Evolutionary conservation across 177 flowering plant genomes (phyloP).

Genomic region (Vitis hybrid): DNA sequence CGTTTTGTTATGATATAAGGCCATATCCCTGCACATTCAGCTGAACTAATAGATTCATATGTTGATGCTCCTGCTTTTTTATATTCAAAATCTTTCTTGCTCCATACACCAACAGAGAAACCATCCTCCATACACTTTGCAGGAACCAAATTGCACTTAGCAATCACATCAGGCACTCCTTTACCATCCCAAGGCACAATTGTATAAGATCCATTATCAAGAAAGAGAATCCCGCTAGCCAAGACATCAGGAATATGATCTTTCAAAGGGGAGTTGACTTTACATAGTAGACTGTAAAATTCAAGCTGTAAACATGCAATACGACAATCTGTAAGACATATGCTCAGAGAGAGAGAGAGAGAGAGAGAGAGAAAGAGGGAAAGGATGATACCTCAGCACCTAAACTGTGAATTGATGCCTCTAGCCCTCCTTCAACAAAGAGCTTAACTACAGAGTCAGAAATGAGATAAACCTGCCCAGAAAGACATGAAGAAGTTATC

Average conservation of each 20-base stretch:
- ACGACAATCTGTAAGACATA: background rate
- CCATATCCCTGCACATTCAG: conserved; percentile 48
- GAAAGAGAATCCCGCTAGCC: conserved; percentile 71
- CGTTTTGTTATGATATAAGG: conserved; percentile 79
- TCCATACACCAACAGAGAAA: conserved; percentile 77
- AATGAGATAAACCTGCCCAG: conserved; percentile 70
- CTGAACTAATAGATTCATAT: conserved; percentile 25
- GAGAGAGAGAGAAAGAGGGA: background rate
- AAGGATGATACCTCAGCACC: conserved; percentile 72
- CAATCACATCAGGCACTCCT: conserved; percentile 66
- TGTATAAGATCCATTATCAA: conserved; percentile 58
- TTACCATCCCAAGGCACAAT: conserved; percentile 81
- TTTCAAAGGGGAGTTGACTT: conserved; percentile 62
- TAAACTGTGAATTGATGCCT: conserved; percentile 68
- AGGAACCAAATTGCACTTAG: conserved; percentile 30
- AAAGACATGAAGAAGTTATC: background rate
- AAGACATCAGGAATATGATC: conserved; percentile 74
- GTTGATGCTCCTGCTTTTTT: conserved; percentile 41
- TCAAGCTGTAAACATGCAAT: conserved; percentile 66
- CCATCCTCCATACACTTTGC: conserved; percentile 26
- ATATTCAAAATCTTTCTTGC: conserved; percentile 59
- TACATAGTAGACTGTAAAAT: conserved; percentile 56
- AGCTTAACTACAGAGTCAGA: conserved; percentile 70
- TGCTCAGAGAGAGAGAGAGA: background rate
- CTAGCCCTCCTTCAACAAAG: conserved; percentile 85